Evolutionary conservation across 805 yeast species (phyloP), one percentile per base, ranked within the genome.

Genomic region (Candida pseudofarinosa): DNA sequence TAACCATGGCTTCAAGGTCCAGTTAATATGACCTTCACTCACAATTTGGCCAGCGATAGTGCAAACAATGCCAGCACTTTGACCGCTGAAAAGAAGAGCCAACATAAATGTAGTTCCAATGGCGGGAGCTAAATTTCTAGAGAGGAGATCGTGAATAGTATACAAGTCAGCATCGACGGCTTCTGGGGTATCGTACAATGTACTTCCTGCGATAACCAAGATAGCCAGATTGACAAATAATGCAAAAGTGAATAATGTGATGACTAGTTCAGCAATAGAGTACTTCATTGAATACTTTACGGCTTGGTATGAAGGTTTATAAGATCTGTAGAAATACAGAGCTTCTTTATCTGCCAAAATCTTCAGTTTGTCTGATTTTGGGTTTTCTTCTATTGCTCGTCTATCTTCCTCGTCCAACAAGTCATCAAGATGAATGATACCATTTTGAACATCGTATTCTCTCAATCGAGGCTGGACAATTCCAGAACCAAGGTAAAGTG

Each of bases 11-110:
- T 72, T 74, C 34, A 87, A 50, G 2, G 76, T 79, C 96, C 97
- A 89, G 41, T 81, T 76, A 33, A 90, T 68, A 55, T 87, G 91
- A 0, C 97, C 97, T 60, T 90, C 97, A 51, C 88, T 79, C 2
- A 90, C 96, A 52, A 90, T 81, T 62, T 90, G 95, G 7, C 97
- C 97, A 0, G 95, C 88, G 67, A 90, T 84, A 0, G 97, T 90
- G 60, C 97, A 89, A 2, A 89, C 90, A 35, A 90, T 80, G 38
- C 97, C 96, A 0, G 97, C 96, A 37, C 90, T 83, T 55, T 86
- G 89, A 4, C 97, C 97, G 44, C 93, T 83, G 45, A 86, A 77
- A 33, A 90, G 67, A 52, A 90, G 70, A 0, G 97, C 97, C 41
- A 88, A 60, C 76, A 88, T 88, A 65, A 90, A 90, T 0, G 88